These are phyloP conservation scores for Lactarius pseudohatsudake DNA, from an alignment of 768 basidiomycete genomes.

Conservation along the genomic window DNA sequence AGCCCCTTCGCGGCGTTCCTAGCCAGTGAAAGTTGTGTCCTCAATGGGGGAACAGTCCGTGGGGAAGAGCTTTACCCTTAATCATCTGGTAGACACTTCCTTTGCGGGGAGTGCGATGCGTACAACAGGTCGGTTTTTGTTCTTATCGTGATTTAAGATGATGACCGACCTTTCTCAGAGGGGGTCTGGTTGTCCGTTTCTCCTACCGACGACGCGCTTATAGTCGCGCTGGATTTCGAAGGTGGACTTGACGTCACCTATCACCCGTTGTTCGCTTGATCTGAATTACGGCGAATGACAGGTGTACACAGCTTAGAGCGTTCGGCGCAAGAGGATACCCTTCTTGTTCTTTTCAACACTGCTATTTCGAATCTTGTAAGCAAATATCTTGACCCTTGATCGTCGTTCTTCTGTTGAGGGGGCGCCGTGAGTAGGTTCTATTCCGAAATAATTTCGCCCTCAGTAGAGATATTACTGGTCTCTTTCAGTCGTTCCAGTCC, in stretches of 20 bases:
- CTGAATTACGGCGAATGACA: too few relatives aligned
- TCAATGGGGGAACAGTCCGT: constrained; percentile 72
- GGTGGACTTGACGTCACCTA: constrained; percentile 37
- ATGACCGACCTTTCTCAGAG: background rate
- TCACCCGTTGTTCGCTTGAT: too few relatives aligned
- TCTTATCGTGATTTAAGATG: too few relatives aligned
- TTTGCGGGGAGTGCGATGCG: constrained; percentile 68
- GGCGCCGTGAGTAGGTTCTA: constrained; percentile 43
- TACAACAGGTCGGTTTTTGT: constrained; percentile 42
- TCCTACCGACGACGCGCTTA: constrained; percentile 52
- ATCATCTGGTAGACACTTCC: constrained; percentile 62
- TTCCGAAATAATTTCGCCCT: constrained; percentile 68
- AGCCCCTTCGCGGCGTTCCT: background rate
- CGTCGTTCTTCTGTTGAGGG: too few relatives aligned
- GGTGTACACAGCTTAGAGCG: constrained; percentile 69
- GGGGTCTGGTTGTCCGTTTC: constrained; percentile 71
- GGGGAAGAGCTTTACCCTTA: constrained; percentile 58
- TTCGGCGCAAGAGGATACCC: constrained; percentile 61
- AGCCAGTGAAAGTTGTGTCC: constrained; percentile 65
- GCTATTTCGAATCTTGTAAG: constrained; percentile 45
- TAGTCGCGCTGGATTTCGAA: constrained; percentile 66
- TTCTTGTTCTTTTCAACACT: constrained; percentile 64
- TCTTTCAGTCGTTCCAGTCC: constrained; percentile 63
- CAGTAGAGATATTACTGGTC: constrained; percentile 56
- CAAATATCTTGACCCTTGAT: too few relatives aligned